phyloP scores from a whole-genome alignment of 495 filamentous ascomycete species.

The Xylaria curta region DNA sequence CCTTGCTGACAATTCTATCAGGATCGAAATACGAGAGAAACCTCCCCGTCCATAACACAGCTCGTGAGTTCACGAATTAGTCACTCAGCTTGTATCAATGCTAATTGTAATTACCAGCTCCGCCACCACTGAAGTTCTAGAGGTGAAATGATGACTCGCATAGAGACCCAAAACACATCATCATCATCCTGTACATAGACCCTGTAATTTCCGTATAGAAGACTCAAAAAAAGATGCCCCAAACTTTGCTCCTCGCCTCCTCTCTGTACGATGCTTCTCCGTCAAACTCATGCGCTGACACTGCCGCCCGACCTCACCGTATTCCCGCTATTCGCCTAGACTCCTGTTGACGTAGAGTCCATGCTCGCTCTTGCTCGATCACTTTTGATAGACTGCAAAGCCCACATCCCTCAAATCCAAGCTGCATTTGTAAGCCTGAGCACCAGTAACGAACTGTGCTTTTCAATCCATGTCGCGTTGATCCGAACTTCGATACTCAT shows the following conservation, averaged over 20 bases:
- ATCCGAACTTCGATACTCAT: background rate
- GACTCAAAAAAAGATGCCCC: background rate
- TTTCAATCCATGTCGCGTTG: background rate
- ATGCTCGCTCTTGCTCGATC: background rate
- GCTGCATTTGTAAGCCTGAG: background rate
- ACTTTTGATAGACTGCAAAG: background rate
- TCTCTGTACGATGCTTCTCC: background rate
- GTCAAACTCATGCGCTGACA: background rate
- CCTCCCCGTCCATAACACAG: conserved; percentile 75
- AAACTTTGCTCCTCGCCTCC: background rate
- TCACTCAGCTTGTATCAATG: conserved; percentile 11
- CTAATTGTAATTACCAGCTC: conserved; percentile 40
- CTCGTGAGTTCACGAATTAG: conserved; percentile 65
- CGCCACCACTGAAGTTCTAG: conserved; percentile 54
- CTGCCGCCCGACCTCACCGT: background rate
- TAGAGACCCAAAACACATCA: conserved; percentile 10
- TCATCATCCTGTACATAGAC: conserved; percentile 37
- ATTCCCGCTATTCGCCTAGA: background rate
- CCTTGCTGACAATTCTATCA: conserved; percentile 43
- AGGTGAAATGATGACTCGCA: conserved; percentile 28
- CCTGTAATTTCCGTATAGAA: conserved; percentile 27
- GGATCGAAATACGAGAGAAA: conserved; percentile 98
- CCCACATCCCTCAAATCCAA: background rate
- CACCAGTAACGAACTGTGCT: background rate
- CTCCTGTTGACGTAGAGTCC: background rate